phyloP scores from a whole-genome alignment of 75 land plant genomes.

The Azolla pinnata region DNA sequence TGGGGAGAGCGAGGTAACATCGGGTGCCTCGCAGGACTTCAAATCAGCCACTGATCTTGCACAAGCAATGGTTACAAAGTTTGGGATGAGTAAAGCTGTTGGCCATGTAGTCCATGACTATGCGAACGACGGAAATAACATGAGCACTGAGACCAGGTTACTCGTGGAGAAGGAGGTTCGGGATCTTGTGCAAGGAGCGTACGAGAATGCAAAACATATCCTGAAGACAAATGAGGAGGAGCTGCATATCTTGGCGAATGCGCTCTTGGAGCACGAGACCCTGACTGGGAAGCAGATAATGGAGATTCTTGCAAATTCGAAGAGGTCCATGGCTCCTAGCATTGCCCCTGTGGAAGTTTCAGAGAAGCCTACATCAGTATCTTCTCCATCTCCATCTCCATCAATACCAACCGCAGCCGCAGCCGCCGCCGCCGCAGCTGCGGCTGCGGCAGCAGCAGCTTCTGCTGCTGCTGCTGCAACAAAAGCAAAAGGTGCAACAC shows the following conservation, averaged over 20 bases:
- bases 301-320: conserved; percentile 53
- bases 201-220: conserved; percentile 76
- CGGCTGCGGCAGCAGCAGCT: conserved; percentile 66
- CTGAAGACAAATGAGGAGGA: conserved; percentile 66
- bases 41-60: conserved; percentile 82
- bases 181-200: conserved; percentile 63
- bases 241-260: conserved; percentile 81
- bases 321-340: conserved; percentile 15
- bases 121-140: conserved; percentile 69
- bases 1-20: conserved; percentile 88
- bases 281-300: conserved; percentile 74
- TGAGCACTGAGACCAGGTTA: conserved; percentile 96
- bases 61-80: conserved; percentile 89
- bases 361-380: not conserved
- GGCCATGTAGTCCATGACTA: conserved; percentile 39
- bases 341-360: conserved; percentile 11
- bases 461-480: conserved; percentile 71
- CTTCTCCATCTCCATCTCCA: conserved; percentile 18
- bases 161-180: conserved; percentile 84
- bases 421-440: conserved; percentile 46
- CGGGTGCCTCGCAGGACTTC: conserved; percentile 88
- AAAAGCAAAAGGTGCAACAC: conserved; percentile 65
- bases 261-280: conserved; percentile 85
- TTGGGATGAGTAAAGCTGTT: conserved; percentile 94
- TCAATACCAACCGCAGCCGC: conserved; percentile 51